Evolutionary conservation across 805 yeast species (phyloP).

Genomic region (Metahyphopichia silvanorum): DNA sequence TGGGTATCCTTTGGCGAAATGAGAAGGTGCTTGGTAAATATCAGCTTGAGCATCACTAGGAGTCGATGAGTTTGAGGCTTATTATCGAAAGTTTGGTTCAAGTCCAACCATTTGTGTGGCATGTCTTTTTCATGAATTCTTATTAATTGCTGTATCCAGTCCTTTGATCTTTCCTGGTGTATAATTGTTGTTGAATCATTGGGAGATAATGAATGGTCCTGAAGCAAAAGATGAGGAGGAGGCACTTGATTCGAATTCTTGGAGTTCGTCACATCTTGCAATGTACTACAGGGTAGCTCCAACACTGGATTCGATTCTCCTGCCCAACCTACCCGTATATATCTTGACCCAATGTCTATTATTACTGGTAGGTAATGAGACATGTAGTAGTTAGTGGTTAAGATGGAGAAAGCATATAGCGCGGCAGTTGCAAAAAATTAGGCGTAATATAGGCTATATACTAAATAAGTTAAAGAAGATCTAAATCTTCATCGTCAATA

Average conservation of each 20-base stretch:
- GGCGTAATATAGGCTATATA: neutral
- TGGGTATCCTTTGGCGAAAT: slow-evolving; percentile 17
- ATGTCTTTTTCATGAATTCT: too few relatives aligned
- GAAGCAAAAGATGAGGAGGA: neutral
- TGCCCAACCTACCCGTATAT: slow-evolving; percentile 21
- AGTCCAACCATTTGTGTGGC: too few relatives aligned
- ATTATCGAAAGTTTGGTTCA: too few relatives aligned
- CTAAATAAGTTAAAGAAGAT: slow-evolving; percentile 17
- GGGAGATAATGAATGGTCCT: neutral
- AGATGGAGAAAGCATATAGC: neutral
- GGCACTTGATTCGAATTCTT: neutral
- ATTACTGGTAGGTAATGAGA: slow-evolving; percentile 10
- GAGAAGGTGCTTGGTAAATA: slow-evolving; percentile 5
- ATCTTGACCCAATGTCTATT: slow-evolving; percentile 15
- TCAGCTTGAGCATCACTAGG: too few relatives aligned
- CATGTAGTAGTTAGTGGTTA: neutral
- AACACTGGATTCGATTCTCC: slow-evolving; percentile 21
- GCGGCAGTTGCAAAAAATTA: neutral
- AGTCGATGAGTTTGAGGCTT: too few relatives aligned
- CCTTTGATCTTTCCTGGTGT: too few relatives aligned
- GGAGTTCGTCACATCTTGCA: too few relatives aligned
- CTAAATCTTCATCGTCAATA: slow-evolving; percentile 45
- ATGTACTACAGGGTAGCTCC: too few relatives aligned
- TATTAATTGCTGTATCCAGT: too few relatives aligned
- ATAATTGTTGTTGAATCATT: too few relatives aligned